Evolutionary conservation across 257 asterid species (phyloP).

Genomic region (Anisodus acutangulus): DNA sequence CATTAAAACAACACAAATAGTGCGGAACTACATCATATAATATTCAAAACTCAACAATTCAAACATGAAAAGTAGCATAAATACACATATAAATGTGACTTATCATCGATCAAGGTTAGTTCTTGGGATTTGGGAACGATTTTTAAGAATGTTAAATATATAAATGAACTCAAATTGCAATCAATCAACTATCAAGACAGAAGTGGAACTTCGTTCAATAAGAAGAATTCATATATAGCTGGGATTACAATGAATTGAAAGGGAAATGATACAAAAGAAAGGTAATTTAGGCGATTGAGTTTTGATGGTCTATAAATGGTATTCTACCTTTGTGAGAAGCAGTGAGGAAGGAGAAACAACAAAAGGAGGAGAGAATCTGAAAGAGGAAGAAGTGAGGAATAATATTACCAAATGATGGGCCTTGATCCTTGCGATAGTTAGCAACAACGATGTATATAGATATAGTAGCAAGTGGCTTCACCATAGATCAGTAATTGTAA

Average conservation of each 20-base stretch:
- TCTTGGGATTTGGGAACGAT: background rate
- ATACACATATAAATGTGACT: too few species aligned
- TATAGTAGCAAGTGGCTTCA: background rate
- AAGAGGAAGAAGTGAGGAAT: background rate
- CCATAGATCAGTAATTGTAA: background rate
- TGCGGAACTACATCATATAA: too few species aligned
- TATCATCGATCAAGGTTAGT: background rate
- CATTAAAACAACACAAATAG: too few species aligned
- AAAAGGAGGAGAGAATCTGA: background rate
- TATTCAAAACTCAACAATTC: too few species aligned
- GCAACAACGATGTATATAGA: background rate
- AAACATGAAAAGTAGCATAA: too few species aligned
- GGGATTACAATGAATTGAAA: background rate
- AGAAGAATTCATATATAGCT: background rate
- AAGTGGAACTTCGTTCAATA: background rate
- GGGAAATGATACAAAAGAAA: background rate
- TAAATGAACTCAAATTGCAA: background rate
- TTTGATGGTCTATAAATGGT: background rate
- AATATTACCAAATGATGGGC: background rate
- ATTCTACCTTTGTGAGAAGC: background rate
- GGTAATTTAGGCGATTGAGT: background rate
- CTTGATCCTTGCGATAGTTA: background rate
- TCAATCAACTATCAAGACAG: background rate
- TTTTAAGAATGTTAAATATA: background rate
- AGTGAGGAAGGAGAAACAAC: background rate